These are phyloP conservation scores for Waltiozyma solani DNA, from an alignment of 1,139 yeast species.

Conservation along the genomic window DNA sequence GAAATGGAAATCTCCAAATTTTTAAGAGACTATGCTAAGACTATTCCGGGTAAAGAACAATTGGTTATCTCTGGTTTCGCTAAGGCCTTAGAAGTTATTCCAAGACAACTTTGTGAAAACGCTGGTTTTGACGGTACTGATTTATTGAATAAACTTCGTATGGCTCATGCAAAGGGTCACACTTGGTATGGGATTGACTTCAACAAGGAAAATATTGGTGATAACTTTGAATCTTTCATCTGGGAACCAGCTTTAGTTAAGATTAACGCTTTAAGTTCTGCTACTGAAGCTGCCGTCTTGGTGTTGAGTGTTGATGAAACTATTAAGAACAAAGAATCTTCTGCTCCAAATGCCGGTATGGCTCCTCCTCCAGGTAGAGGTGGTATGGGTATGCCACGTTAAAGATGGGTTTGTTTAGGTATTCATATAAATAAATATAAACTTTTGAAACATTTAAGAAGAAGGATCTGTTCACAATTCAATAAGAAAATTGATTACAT, in stretches of 20 bases:
- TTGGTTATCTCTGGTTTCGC: constrained; percentile 87
- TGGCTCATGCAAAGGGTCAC: constrained; percentile 92
- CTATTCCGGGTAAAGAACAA: constrained; percentile 94
- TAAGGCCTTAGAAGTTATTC: constrained; percentile 88
- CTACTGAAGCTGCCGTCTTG: constrained; percentile 95
- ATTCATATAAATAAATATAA: neutral
- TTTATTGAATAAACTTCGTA: constrained; percentile 77
- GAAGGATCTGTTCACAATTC: neutral
- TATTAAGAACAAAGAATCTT: constrained; percentile 66
- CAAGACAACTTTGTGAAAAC: constrained; percentile 94
- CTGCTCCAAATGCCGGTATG: constrained; percentile 42
- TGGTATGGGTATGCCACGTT: constrained; percentile 51
- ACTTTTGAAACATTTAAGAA: neutral
- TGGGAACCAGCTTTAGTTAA: constrained; percentile 98
- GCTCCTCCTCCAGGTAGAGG: constrained; percentile 49
- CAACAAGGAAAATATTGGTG: constrained; percentile 71
- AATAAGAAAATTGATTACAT: too few relatives aligned
- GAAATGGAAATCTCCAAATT: constrained; percentile 94
- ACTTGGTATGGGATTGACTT: constrained; percentile 90
- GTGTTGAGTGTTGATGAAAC: constrained; percentile 94
- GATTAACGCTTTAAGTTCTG: constrained; percentile 86
- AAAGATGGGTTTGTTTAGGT: neutral
- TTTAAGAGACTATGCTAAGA: constrained; percentile 76
- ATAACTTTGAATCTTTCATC: constrained; percentile 77
- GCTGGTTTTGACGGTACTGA: constrained; percentile 98